Percentiles rank a stretch among this genome's conserved stretches.
Evolutionary conservation across 2,329 filamentous ascomycete genomes (phyloP).

Genomic region (Sarocladium brachiariae): DNA sequence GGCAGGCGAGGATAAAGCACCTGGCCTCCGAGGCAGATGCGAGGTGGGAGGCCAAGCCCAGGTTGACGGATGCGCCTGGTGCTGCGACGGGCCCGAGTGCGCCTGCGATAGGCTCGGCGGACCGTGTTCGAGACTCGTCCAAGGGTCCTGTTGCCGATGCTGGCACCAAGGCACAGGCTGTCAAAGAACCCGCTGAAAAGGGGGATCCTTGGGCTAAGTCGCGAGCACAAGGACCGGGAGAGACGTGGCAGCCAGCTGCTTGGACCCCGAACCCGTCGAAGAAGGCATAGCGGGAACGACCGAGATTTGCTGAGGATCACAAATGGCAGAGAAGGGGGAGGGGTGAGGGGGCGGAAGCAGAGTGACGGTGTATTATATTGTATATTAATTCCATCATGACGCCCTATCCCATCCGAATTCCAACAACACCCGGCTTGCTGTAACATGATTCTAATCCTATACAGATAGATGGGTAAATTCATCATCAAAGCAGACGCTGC

Average conservation of each 20-base stretch:
- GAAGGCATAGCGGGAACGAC: conserved; percentile 15
- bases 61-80: conserved; percentile 25
- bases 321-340: neutral
- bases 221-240: conserved; percentile 41
- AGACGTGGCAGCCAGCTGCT: conserved; percentile 60
- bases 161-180: conserved; percentile 5
- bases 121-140: conserved; percentile 2
- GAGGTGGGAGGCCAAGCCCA: conserved; percentile 54
- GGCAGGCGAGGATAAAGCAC: conserved; percentile 45
- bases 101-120: conserved; percentile 15
- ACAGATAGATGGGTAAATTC: no score
- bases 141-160: neutral
- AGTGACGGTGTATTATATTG: conserved; percentile 13
- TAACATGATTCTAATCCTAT: conserved; percentile 9
- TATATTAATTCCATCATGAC: conserved; percentile 11
- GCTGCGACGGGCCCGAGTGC: conserved; percentile 18
- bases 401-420: conserved; percentile 2
- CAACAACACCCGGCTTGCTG: neutral
- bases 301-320: no score
- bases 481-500: no score
- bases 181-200: conserved; percentile 14
- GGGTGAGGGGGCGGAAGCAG: neutral
- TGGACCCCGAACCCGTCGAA: conserved; percentile 47
- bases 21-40: conserved; percentile 57
- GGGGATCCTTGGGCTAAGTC: conserved; percentile 54